Base-by-base conservation (phyloP, 2,329 filamentous ascomycete species). In the Stenocarpella maydis region DNA sequence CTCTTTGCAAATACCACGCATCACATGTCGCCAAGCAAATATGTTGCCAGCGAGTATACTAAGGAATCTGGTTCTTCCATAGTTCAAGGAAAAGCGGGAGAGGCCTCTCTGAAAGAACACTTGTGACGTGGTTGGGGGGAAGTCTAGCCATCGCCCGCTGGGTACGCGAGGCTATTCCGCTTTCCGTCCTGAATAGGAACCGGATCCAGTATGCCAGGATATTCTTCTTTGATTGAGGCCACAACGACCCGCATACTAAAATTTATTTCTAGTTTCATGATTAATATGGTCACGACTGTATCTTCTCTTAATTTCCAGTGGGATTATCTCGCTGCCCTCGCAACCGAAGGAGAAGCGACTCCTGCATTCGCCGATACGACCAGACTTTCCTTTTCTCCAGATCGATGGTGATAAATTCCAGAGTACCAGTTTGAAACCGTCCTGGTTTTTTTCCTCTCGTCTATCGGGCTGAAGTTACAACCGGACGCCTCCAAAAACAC, bases 121-220 rank as follows among this genome's bases (percentile, higher is more conserved):
- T n/a, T 26, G n/a, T 8, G 10, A n/a, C 8, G 15, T 47, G 55
- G 67, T 47, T 58, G 55, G 50, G 14, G 15, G 41, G 37, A 19
- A 7, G 26, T 37, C 21, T 26, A 17, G 31, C 39, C 50, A 54
- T 19, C 6, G 14, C 43, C 19, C 21, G 61, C n/a, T 19, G 21
- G n/a, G 53, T 21, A 24, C 28, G 37, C 39, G 61, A 69, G 10
- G 54, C 69, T 67, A 71, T 69, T 47, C 69, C 69, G 54, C 24
- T 67, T 71, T 71, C 26, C 65, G 67, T 45, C 26, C 45, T 71
- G 61, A 71, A 71, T 71, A 71, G 50, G 24, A 37, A 0, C 67
- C 60, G 54, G 49, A 64, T 64, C 34, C 43, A 65, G 63, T 50
- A 17, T 17, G 15, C 41, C 9, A 49, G 41, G 14, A 31, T 10